These are phyloP conservation scores for Diaporthe sp. DNA, from an alignment of 2,329 filamentous ascomycete genomes.

Conservation along the genomic window DNA sequence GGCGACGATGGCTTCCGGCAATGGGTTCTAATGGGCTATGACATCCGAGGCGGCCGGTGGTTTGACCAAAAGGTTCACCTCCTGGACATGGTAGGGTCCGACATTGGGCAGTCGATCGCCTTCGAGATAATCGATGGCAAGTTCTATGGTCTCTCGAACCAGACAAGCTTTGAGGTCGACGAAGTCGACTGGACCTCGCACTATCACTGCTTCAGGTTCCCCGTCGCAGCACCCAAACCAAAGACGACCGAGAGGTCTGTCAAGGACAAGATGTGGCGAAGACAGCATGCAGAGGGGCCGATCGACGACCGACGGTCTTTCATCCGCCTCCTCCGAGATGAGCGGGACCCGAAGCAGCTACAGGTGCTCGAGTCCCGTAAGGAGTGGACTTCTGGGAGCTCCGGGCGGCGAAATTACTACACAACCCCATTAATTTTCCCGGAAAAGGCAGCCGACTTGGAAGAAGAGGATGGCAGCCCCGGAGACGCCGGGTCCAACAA, in stretches of 20 bases:
- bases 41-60: constrained; percentile 54
- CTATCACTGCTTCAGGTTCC: too few relatives aligned
- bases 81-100: constrained; percentile 68
- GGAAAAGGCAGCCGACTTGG: background rate
- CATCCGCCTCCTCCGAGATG: too few relatives aligned
- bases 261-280: too few relatives aligned
- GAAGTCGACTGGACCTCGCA: constrained; percentile 75
- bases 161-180: constrained; percentile 69
- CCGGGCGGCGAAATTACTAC: constrained; percentile 74
- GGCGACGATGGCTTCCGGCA: constrained; percentile 65
- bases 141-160: constrained; percentile 78
- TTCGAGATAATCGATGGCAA: too few relatives aligned
- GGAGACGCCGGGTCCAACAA: background rate
- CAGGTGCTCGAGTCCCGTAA: constrained; percentile 76
- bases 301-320: too few relatives aligned
- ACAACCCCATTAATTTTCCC: constrained; percentile 61
- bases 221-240: too few relatives aligned
- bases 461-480: background rate
- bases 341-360: too few relatives aligned
- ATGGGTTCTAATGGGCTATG: constrained; percentile 70
- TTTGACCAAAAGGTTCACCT: constrained; percentile 60
- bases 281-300: too few relatives aligned
- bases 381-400: constrained; percentile 70
- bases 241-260: too few relatives aligned
- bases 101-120: constrained; percentile 73